Percentiles rank a stretch among this genome's conserved stretches.
Conservation (phyloP, 306 rosid genomes). For the Ammopiptanthus mongolicus region DNA sequence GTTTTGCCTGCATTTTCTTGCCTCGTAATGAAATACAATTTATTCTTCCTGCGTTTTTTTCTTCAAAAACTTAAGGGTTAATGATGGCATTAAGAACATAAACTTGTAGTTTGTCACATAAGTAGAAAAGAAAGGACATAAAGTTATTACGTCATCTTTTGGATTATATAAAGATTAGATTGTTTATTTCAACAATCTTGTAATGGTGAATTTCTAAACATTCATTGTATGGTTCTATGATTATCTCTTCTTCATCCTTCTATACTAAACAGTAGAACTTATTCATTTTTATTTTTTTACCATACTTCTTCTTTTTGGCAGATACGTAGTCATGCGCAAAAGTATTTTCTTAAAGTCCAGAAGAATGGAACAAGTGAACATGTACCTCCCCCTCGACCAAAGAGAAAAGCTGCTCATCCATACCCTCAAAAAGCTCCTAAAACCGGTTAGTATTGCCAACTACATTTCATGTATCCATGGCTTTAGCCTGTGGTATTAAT, state of each 20-base stretch:
- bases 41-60: not conserved
- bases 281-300: not conserved
- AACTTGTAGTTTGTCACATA: not conserved
- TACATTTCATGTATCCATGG: not conserved
- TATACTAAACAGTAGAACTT: not conserved
- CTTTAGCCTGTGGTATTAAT: not conserved
- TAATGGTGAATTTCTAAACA: not conserved
- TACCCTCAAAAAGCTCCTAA: slow-evolving; percentile 96
- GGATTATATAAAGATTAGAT: not conserved
- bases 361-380: slow-evolving; percentile 86
- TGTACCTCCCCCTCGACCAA: slow-evolving; percentile 97
- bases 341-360: slow-evolving; percentile 91
- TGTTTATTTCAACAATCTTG: slow-evolving; percentile 17
- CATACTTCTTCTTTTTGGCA: slow-evolving; percentile 25
- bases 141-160: not conserved
- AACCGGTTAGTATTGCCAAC: slow-evolving; percentile 38
- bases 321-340: slow-evolving; percentile 98
- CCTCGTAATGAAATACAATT: not conserved
- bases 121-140: not conserved
- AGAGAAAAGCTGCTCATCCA: slow-evolving; percentile 92
- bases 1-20: not conserved
- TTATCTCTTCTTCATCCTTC: not conserved
- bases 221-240: not conserved
- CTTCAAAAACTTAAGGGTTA: not conserved
- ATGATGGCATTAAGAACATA: not conserved